These are phyloP conservation scores for Lupinus albus DNA, from an alignment of 306 rosid genomes.

Conservation along the genomic window DNA sequence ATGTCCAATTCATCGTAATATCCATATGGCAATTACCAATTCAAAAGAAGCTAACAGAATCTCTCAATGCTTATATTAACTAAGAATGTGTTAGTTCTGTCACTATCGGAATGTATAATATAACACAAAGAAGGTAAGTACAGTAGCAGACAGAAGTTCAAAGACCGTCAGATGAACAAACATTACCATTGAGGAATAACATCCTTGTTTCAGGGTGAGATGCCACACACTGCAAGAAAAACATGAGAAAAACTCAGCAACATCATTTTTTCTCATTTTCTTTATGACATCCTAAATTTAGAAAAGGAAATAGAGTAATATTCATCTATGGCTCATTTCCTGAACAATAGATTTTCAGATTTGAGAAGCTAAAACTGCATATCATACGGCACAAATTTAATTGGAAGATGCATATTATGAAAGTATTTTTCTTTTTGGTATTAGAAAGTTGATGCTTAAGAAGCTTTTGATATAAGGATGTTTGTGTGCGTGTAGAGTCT, in stretches of 20 bases:
- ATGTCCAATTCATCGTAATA: conserved; percentile 12
- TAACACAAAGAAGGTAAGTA: conserved; percentile 33
- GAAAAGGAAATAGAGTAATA: not conserved
- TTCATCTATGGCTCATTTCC: conserved; percentile 5
- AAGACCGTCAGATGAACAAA: conserved; percentile 35
- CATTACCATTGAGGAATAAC: conserved; percentile 85
- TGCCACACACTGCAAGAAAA: conserved; percentile 81
- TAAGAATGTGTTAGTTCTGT: conserved; percentile 1
- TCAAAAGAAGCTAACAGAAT: conserved; percentile 15
- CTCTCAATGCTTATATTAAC: not conserved
- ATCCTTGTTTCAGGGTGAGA: conserved; percentile 94
- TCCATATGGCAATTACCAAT: conserved; percentile 10
- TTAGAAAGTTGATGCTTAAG: not conserved
- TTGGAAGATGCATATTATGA: conserved; percentile 1
- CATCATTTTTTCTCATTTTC: not conserved
- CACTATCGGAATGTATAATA: not conserved
- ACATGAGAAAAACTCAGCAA: conserved; percentile 30
- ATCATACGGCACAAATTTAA: conserved; percentile 1
- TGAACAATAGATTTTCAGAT: conserved; percentile 13
- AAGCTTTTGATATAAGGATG: not conserved
- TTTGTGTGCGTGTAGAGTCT: not conserved
- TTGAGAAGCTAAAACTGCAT: conserved; percentile 14
- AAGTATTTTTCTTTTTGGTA: not conserved
- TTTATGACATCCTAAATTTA: conserved; percentile 13
- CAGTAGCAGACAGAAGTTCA: conserved; percentile 9